Conservation (phyloP, 2,329 filamentous ascomycete genomes). For the Leptographium procerum region DNA sequence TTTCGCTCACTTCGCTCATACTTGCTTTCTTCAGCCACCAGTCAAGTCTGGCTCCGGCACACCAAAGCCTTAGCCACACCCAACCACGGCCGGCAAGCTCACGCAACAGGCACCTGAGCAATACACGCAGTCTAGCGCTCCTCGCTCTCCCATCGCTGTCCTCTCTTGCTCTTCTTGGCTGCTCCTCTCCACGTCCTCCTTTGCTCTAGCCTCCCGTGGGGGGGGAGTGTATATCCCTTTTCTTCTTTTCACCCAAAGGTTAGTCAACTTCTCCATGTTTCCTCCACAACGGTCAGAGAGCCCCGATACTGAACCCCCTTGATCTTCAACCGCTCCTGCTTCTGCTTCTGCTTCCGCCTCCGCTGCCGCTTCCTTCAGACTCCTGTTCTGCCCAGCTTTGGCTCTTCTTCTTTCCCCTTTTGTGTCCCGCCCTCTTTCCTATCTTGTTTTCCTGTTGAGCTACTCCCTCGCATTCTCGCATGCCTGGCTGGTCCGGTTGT, state of each 20-base stretch:
- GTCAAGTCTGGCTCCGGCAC: conserved; percentile 5
- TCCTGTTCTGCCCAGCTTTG: not conserved
- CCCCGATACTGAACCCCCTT: not conserved
- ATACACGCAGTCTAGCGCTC: not conserved
- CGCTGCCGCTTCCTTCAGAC: not conserved
- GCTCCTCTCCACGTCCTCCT: conserved; percentile 5
- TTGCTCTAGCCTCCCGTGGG: not conserved
- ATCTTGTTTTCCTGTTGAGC: not conserved
- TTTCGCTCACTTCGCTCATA: conserved; percentile 6
- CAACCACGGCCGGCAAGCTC: conserved; percentile 2
- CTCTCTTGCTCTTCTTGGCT: conserved; percentile 6
- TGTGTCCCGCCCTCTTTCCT: not conserved
- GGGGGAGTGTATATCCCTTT: not conserved
- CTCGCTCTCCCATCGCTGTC: not conserved
- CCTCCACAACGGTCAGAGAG: not conserved
- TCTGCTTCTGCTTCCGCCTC: not conserved
- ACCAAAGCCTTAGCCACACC: conserved; percentile 1
- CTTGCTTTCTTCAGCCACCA: conserved; percentile 2
- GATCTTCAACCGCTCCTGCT: not conserved
- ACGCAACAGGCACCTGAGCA: conserved; percentile 1
- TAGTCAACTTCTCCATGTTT: not conserved
- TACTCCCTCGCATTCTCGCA: conserved; percentile 4
- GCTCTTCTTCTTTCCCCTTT: not conserved
- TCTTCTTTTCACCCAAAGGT: not conserved
- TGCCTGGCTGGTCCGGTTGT: conserved; percentile 13